phyloP scores from a whole-genome alignment of 192 early-diverging fungal genomes.

The Coemansia guatemalensis region DNA sequence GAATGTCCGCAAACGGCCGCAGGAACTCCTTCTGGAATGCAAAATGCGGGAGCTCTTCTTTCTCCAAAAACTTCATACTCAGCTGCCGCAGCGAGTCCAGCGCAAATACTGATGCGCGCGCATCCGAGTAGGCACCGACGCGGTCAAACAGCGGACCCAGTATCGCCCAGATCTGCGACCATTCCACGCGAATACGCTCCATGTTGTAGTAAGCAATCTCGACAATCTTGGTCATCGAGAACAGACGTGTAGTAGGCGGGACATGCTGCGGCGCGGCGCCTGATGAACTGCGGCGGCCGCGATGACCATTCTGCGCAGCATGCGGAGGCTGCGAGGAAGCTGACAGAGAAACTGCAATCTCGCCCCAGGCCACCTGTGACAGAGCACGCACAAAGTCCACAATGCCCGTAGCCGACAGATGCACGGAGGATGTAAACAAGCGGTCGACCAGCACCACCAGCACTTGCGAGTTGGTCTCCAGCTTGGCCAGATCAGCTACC shows the following conservation, averaged over 20 bases:
- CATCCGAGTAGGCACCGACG: constrained; percentile 82
- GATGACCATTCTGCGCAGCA: neutral
- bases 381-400: constrained; percentile 87
- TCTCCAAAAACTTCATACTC: constrained; percentile 90
- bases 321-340: neutral
- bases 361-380: constrained; percentile 84
- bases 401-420: constrained; percentile 79
- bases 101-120: constrained; percentile 83
- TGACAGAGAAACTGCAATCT: constrained; percentile 57
- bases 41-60: constrained; percentile 93
- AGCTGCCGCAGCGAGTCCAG: constrained; percentile 90
- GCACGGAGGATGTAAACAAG: constrained; percentile 77
- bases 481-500: constrained; percentile 64
- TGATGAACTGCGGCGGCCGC: constrained; percentile 7
- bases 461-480: constrained; percentile 65
- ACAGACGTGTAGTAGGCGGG: constrained; percentile 72
- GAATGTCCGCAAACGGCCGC: constrained; percentile 78
- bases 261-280: neutral
- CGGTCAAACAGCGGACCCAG: constrained; percentile 83
- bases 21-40: constrained; percentile 94
- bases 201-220: constrained; percentile 98
- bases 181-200: constrained; percentile 91
- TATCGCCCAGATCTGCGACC: constrained; percentile 89
- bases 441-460: constrained; percentile 81
- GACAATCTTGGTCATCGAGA: constrained; percentile 90